Conservation (phyloP, 257 asterid genomes). For the Nicotiana knightiana region DNA sequence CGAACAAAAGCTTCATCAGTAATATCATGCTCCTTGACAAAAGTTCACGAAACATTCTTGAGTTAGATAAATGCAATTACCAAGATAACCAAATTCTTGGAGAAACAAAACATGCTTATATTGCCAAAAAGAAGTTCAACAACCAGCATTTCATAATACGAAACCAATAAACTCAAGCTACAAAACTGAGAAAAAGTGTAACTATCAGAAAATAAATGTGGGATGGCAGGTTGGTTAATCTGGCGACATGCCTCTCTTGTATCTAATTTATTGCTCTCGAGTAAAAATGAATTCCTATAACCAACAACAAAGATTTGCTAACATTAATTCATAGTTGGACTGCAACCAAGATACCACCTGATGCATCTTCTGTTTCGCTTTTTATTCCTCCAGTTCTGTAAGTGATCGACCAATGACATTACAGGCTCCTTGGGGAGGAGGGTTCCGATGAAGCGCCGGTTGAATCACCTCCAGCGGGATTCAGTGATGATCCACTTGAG, state of each 20-base stretch:
- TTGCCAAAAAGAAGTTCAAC: neutral
- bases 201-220: neutral
- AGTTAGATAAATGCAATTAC: neutral
- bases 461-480: constrained; percentile 38
- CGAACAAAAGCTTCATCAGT: neutral
- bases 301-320: constrained; percentile 2
- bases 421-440: constrained; percentile 45
- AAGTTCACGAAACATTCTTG: neutral
- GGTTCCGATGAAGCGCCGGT: constrained; percentile 40
- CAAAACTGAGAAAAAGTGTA: neutral
- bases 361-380: neutral
- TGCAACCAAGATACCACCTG: neutral
- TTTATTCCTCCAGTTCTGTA: neutral
- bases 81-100: neutral
- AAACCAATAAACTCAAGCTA: neutral
- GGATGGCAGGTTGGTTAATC: neutral
- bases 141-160: neutral
- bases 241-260: neutral
- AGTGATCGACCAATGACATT: constrained; percentile 16
- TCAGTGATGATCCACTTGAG: constrained; percentile 10
- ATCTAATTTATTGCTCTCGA: neutral
- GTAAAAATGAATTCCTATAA: neutral
- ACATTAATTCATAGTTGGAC: neutral
- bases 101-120: neutral
- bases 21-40: neutral